These are phyloP conservation scores for Rugonectria rugulosa DNA, from an alignment of 2,329 filamentous ascomycete genomes.

Conservation along the genomic window DNA sequence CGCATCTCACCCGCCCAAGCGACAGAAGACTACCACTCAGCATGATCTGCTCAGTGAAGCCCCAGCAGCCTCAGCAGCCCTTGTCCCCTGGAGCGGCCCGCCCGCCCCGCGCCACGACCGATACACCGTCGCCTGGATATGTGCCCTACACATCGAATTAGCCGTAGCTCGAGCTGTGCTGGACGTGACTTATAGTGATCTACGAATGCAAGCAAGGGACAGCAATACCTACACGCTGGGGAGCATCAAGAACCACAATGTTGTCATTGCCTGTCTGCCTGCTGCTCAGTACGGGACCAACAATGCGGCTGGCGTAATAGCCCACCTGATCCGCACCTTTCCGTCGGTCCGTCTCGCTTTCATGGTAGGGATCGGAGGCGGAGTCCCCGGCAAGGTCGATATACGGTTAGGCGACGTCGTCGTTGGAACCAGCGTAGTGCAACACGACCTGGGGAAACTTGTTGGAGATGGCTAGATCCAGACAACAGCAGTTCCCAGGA, in stretches of 20 bases:
- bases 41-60: too few relatives aligned
- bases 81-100: too few relatives aligned
- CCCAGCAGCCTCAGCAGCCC: too few relatives aligned
- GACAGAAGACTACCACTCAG: too few relatives aligned
- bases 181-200: constrained; percentile 30
- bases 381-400: constrained; percentile 22
- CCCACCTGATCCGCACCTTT: constrained; percentile 49
- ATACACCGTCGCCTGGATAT: constrained; percentile 45
- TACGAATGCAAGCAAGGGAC: constrained; percentile 19
- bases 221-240: constrained; percentile 37
- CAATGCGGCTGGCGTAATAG: constrained; percentile 35
- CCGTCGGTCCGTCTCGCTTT: constrained; percentile 28
- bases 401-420: constrained; percentile 32
- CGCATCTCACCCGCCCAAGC: too few relatives aligned
- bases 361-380: constrained; percentile 37
- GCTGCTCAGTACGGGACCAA: constrained; percentile 28
- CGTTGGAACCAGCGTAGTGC: too few relatives aligned
- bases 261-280: constrained; percentile 38
- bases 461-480: too few relatives aligned
- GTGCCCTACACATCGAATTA: constrained; percentile 37
- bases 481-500: too few relatives aligned
- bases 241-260: constrained; percentile 29
- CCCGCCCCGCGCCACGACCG: neutral
- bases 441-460: too few relatives aligned
- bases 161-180: constrained; percentile 39